These are phyloP conservation scores for Ustilago sp. DNA, from an alignment of 1,284 basidiomycete species.

Conservation along the genomic window DNA sequence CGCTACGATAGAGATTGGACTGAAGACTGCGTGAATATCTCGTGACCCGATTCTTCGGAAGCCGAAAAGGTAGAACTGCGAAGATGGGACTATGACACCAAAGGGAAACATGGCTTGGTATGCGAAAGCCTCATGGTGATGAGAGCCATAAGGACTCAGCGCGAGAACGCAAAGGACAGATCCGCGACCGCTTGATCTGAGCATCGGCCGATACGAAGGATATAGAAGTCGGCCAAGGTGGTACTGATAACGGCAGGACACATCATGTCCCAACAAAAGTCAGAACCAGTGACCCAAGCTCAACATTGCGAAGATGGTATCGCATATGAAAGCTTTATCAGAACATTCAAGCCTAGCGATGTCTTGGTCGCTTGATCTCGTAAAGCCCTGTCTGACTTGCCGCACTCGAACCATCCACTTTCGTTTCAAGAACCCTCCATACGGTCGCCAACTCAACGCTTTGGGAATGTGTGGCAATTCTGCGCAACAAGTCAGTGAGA, in stretches of 20 bases:
- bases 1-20: background rate
- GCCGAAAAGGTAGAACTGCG: background rate
- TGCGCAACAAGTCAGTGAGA: conserved; percentile 5
- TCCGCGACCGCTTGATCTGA: background rate
- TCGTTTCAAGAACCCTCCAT: too few species aligned
- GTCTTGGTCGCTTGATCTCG: background rate
- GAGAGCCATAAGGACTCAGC: background rate
- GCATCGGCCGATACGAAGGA: background rate
- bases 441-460: too few species aligned
- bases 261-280: background rate
- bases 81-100: background rate
- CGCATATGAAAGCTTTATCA: background rate
- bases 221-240: background rate
- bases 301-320: background rate
- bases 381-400: background rate
- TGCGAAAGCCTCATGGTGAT: background rate
- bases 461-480: too few species aligned
- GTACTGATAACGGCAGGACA: background rate
- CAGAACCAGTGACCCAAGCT: background rate
- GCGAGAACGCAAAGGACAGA: background rate
- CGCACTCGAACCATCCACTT: background rate
- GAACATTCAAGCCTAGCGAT: background rate
- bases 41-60: background rate
- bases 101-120: background rate
- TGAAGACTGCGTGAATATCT: background rate